Percentiles rank a stretch among this genome's conserved stretches.
Conservation (phyloP, 2,329 filamentous ascomycete species). For the Pseudocercospora cruenta region DNA sequence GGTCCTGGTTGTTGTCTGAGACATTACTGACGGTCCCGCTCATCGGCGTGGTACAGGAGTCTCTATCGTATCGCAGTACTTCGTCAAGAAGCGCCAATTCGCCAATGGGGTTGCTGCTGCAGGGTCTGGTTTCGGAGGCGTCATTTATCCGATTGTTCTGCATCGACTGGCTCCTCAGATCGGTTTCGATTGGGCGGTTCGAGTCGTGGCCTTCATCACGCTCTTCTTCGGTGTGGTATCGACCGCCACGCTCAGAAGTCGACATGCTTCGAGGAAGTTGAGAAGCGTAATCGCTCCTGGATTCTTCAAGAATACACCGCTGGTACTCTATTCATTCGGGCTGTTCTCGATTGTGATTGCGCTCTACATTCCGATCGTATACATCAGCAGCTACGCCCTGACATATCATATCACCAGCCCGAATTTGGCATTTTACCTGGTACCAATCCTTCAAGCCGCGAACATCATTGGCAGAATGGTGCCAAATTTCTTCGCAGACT, state of each 20-base stretch:
- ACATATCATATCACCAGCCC: constrained; percentile 46
- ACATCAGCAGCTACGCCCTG: constrained; percentile 62
- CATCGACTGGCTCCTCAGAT: constrained; percentile 8
- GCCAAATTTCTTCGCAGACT: constrained; percentile 61
- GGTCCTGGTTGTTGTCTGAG: too few species aligned
- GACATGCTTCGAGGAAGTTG: neutral
- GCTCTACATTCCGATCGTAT: constrained; percentile 55
- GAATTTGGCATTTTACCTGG: constrained; percentile 64
- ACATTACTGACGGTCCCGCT: too few species aligned
- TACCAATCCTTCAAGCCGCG: constrained; percentile 67
- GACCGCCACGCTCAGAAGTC: neutral
- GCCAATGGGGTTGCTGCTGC: constrained; percentile 47
- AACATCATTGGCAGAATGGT: constrained; percentile 60
- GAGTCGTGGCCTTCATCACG: constrained; percentile 19
- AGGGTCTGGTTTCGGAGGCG: constrained; percentile 42
- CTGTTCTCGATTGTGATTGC: constrained; percentile 49
- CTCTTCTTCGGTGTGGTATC: constrained; percentile 13
- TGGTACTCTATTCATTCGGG: constrained; percentile 48
- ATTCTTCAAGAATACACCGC: constrained; percentile 48
- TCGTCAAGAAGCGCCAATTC: constrained; percentile 43
- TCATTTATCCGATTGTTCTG: constrained; percentile 24
- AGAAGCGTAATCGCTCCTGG: constrained; percentile 42
- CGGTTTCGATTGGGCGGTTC: constrained; percentile 13
- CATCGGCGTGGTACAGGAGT: too few species aligned
- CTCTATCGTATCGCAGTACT: constrained; percentile 44